A percentile compares a stretch with the other conserved stretches of the same genome.
These are phyloP conservation scores for Raphanus raphanistrum DNA, from an alignment of 345 rosid species.

Conservation along the genomic window DNA sequence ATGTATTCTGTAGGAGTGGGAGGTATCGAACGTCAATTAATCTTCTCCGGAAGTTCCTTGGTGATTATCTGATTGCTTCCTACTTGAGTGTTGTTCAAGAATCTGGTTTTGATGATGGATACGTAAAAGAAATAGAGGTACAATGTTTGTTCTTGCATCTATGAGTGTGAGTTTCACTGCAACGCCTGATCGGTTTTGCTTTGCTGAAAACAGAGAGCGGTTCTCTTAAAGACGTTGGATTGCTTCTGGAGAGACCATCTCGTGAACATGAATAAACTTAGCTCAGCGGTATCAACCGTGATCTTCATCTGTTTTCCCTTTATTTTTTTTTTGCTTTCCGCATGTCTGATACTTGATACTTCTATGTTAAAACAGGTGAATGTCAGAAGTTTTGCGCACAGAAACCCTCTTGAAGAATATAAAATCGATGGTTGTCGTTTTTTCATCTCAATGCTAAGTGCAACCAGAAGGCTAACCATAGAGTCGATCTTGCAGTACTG, in stretches of 20 bases:
- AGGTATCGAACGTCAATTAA: conserved; percentile 50
- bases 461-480: conserved; percentile 79
- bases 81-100: conserved; percentile 64
- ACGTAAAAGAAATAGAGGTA: conserved; percentile 90
- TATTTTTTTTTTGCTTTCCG: neutral
- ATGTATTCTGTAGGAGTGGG: conserved; percentile 58
- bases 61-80: conserved; percentile 80
- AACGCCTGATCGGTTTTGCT: neutral
- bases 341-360: conserved; percentile 13
- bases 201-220: conserved; percentile 62
- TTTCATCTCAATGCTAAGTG: conserved; percentile 95
- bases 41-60: conserved; percentile 87
- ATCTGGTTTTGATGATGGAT: conserved; percentile 73
- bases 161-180: conserved; percentile 4
- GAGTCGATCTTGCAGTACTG: conserved; percentile 80
- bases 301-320: neutral
- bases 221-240: conserved; percentile 82
- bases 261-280: conserved; percentile 86
- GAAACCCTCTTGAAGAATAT: conserved; percentile 98
- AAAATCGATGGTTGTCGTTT: conserved; percentile 94
- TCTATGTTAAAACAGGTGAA: conserved; percentile 57
- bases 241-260: conserved; percentile 96
- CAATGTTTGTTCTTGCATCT: neutral
- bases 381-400: conserved; percentile 91
- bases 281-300: conserved; percentile 67